Evolutionary conservation across 148 eudicot species (phyloP).

Genomic region (Persicaria tinctoria): DNA sequence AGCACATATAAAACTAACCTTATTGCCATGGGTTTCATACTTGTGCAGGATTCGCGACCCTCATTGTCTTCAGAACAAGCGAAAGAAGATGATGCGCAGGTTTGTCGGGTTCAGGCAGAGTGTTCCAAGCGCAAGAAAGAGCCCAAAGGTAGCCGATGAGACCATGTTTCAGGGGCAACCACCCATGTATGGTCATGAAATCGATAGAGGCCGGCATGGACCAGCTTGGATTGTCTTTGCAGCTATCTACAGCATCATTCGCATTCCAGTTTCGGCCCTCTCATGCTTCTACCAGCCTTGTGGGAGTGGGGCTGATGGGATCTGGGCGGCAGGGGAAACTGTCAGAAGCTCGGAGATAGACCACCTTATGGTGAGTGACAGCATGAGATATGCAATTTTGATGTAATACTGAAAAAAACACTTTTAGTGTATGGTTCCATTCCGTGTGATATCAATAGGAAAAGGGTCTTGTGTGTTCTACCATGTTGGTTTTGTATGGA

Average conservation of each 20-base stretch:
- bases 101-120: constrained; percentile 26
- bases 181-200: constrained; percentile 17
- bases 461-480: not conserved
- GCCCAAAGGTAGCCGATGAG: constrained; percentile 61
- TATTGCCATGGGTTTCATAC: not conserved
- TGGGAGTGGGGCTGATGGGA: constrained; percentile 38
- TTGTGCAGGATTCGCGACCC: no score
- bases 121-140: constrained; percentile 35
- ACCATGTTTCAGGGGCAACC: constrained; percentile 31
- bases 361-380: constrained; percentile 75
- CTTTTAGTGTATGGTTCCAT: not conserved
- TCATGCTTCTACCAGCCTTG: constrained; percentile 50
- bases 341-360: constrained; percentile 51
- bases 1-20: not conserved
- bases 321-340: constrained; percentile 50
- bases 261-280: constrained; percentile 41
- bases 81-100: constrained; percentile 24
- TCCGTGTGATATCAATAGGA: not conserved
- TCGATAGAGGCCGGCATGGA: constrained; percentile 16
- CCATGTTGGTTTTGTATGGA: not conserved
- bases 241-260: constrained; percentile 26
- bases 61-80: not conserved
- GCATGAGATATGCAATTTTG: constrained; percentile 73
- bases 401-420: constrained; percentile 29
- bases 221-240: constrained; percentile 33